These are phyloP conservation scores for Paratinospora sagittata DNA, from an alignment of 164 flowering plant genomes.

Conservation along the genomic window DNA sequence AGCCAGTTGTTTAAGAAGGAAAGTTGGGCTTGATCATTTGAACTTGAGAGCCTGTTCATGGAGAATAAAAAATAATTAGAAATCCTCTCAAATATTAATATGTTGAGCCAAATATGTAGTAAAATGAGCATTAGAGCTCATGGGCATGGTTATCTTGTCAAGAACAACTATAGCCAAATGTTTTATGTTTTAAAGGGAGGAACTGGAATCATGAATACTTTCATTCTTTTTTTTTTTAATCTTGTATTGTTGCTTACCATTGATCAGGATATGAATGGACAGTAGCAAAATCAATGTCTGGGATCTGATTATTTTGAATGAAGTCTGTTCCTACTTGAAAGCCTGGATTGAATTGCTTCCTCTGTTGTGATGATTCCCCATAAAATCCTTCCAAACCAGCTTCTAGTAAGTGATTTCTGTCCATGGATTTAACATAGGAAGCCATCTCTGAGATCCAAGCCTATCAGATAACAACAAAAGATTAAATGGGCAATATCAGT, in stretches of 20 bases:
- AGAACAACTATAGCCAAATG: no score
- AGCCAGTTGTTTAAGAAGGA: constrained; percentile 61
- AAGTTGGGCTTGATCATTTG: constrained; percentile 44
- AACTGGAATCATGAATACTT: not conserved
- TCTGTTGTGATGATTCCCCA: constrained; percentile 35
- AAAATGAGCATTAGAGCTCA: no score
- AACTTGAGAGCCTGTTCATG: constrained; percentile 39
- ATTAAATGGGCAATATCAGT: not conserved
- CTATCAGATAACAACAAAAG: constrained; percentile 22
- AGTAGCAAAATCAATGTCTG: constrained; percentile 68
- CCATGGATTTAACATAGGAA: constrained; percentile 58
- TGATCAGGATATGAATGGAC: constrained; percentile 75
- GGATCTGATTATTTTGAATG: constrained; percentile 54
- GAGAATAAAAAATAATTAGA: not conserved
- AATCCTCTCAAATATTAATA: not conserved
- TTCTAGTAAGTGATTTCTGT: constrained; percentile 60
- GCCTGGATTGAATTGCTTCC: constrained; percentile 38
- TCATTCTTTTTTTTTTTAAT: no score
- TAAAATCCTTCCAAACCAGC: constrained; percentile 83
- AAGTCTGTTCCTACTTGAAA: constrained; percentile 68
- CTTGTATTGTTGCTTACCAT: constrained; percentile 33
- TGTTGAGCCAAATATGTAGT: no score
- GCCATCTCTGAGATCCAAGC: constrained; percentile 84
- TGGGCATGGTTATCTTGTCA: no score
- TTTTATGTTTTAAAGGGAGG: no score